Percentiles rank a stretch among this genome's conserved stretches.
These are phyloP conservation scores for Rhipidocladum racemiflorum DNA, from an alignment of 176 grass and related monocot genomes.

Conservation along the genomic window DNA sequence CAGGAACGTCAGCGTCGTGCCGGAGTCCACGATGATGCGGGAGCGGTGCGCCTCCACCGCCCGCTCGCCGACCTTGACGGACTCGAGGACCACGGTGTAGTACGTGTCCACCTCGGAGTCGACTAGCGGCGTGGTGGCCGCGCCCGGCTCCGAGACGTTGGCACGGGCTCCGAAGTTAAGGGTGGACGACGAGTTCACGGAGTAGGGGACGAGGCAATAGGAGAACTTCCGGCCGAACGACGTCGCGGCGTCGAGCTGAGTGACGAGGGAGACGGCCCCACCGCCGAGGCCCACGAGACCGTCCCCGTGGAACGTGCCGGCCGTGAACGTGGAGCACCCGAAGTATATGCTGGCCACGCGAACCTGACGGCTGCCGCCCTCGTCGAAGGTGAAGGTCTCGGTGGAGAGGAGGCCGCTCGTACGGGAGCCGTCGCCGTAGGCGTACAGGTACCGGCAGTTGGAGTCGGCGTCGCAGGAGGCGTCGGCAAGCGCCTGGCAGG, in stretches of 20 bases:
- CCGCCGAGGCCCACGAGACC: conserved; percentile 55
- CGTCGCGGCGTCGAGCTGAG: conserved; percentile 31
- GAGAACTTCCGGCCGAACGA: conserved; percentile 51
- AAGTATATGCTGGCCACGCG: conserved; percentile 28
- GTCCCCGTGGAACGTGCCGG: conserved; percentile 27
- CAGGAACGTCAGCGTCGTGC: conserved; percentile 51
- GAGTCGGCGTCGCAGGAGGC: conserved; percentile 26
- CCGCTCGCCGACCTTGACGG: conserved; percentile 35
- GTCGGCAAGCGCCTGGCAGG: conserved; percentile 8
- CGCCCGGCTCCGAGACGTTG: conserved; percentile 13
- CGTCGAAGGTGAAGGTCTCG: conserved; percentile 59
- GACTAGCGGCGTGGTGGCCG: conserved; percentile 37
- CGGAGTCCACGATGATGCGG: conserved; percentile 57
- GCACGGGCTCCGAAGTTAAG: conserved; percentile 61
- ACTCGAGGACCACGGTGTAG: conserved; percentile 45
- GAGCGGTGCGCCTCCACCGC: neutral
- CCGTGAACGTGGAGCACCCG: conserved; percentile 40
- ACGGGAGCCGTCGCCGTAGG: conserved; percentile 51
- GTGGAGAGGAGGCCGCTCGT: conserved; percentile 45
- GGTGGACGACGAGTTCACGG: conserved; percentile 26
- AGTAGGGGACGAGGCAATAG: conserved; percentile 53
- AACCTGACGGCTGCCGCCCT: neutral
- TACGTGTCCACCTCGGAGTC: neutral
- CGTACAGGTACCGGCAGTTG: conserved; percentile 45
- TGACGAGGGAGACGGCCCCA: conserved; percentile 45